Evolutionary conservation across 2,329 filamentous ascomycete genomes (phyloP), one percentile per base, ranked within the genome.

Genomic region (Ophiocordyceps australis): DNA sequence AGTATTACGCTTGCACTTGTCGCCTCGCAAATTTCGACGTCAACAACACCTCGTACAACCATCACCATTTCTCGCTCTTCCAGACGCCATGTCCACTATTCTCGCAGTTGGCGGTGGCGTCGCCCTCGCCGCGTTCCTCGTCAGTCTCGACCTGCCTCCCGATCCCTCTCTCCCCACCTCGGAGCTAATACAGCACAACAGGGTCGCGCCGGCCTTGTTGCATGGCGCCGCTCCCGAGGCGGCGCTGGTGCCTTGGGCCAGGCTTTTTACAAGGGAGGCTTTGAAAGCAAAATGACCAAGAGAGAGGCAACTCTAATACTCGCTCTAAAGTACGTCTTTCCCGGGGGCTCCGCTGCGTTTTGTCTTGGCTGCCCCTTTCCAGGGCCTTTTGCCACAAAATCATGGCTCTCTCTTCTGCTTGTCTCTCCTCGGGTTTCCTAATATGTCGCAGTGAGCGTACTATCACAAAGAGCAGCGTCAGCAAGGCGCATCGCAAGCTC

Each of bases 191-290:
- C 26, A 12, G 2, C 14, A 10, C 30, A 27, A 21, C 42, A 94
- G 83, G 86, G 89, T 37, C 81, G 89, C 46, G 86, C 89, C 32
- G 86, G 85, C 41, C 67, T 92, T 20, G 78, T 95, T 42, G 89
- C 89, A 39, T 69, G 85, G 51, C 74, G 85, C 35, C 72, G 81
- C 42, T 92, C 77, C 32, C 68, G 78, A 34, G 78, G 79, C 34
- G 75, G 75, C 35, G 62, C 79, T 24, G 78, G 77, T 37, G 74
- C 78, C 19, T 59, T 93, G 39, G 89, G 89, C 41, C 83, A 85
- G 52, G 74, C 83, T 22, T 98, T 83, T 47, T 95, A 94, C 65
- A 98, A 95, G 55, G 89, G 89, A 38, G 89, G 89, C n/a, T 98
- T 98, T 47, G 89, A 98, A 58, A 63, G 73, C 32, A 79, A 77